These are phyloP conservation scores for Trichoderma oligosporum DNA, from an alignment of 2,329 filamentous ascomycete genomes.

Conservation along the genomic window DNA sequence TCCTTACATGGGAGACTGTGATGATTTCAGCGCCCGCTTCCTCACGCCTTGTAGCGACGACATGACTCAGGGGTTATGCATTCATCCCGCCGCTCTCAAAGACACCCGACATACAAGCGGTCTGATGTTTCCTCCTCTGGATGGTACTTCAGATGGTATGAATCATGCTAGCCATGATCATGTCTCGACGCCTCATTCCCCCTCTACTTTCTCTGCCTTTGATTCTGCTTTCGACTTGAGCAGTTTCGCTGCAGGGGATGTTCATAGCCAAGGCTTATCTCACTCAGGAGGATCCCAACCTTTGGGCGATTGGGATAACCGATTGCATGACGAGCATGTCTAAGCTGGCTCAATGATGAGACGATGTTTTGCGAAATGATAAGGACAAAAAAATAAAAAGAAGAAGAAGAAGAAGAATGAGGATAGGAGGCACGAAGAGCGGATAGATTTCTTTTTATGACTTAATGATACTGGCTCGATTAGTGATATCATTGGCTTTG, in stretches of 20 bases:
- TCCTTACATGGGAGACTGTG: conserved; percentile 36
- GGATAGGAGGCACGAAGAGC: background rate
- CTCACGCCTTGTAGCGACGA: conserved; percentile 56
- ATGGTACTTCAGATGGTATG: conserved; percentile 30
- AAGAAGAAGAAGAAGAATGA: background rate
- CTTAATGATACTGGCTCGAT: conserved; percentile 15
- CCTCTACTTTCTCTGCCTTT: conserved; percentile 39
- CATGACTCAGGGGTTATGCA: conserved; percentile 29
- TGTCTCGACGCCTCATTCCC: conserved; percentile 31
- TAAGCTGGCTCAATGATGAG: background rate
- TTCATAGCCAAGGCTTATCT: conserved; percentile 28
- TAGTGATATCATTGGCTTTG: conserved; percentile 7
- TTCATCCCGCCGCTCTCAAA: conserved; percentile 31
- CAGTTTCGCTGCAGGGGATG: conserved; percentile 33
- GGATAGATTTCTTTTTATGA: conserved; percentile 15
- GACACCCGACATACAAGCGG: conserved; percentile 20
- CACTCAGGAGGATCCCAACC: conserved; percentile 27
- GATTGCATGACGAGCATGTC: conserved; percentile 13
- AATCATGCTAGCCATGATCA: conserved; percentile 29
- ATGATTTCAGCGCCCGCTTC: conserved; percentile 40
- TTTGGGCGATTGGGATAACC: conserved; percentile 32
- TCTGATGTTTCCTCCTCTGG: conserved; percentile 19
- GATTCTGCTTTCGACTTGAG: conserved; percentile 38
- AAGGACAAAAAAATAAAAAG: background rate
- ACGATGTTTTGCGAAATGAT: background rate